Percentiles rank a stretch among this genome's conserved stretches.
Conservation (phyloP, 495 filamentous ascomycete species). For the Neurospora sp. region DNA sequence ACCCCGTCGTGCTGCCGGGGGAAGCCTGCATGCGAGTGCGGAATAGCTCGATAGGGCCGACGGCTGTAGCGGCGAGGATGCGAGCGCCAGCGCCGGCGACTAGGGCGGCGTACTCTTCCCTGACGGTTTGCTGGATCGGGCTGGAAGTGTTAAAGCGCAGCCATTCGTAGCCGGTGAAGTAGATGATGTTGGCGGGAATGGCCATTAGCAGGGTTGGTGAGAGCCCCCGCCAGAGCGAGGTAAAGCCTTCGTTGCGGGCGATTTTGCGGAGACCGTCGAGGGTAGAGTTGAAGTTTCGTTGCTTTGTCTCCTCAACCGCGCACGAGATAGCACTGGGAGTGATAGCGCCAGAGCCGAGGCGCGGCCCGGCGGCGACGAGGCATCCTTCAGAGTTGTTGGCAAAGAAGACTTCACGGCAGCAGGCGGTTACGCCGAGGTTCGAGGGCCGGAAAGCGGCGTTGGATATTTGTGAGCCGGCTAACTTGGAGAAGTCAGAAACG, state of each 20-base stretch:
- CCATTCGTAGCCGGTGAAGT: conserved; percentile 98
- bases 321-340: conserved; percentile 47
- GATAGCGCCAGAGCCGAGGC: conserved; percentile 21
- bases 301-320: conserved; percentile 75
- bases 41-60: conserved; percentile 92
- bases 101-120: conserved; percentile 66
- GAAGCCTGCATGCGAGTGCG: conserved; percentile 82
- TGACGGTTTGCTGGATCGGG: conserved; percentile 50
- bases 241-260: conserved; percentile 82
- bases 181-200: conserved; percentile 92
- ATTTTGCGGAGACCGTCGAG: conserved; percentile 91
- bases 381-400: conserved; percentile 78
- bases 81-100: conserved; percentile 71
- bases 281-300: conserved; percentile 78
- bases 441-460: conserved; percentile 49
- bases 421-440: conserved; percentile 87
- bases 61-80: conserved; percentile 67
- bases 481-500: conserved; percentile 28
- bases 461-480: conserved; percentile 31
- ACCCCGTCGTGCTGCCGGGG: conserved; percentile 40
- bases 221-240: conserved; percentile 85
- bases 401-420: conserved; percentile 97
- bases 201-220: conserved; percentile 91
- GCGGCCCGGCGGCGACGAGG: conserved; percentile 39
- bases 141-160: conserved; percentile 60